Base-by-base conservation (phyloP, 2,329 filamentous ascomycete species). In the Sclerotinia spermophila region DNA sequence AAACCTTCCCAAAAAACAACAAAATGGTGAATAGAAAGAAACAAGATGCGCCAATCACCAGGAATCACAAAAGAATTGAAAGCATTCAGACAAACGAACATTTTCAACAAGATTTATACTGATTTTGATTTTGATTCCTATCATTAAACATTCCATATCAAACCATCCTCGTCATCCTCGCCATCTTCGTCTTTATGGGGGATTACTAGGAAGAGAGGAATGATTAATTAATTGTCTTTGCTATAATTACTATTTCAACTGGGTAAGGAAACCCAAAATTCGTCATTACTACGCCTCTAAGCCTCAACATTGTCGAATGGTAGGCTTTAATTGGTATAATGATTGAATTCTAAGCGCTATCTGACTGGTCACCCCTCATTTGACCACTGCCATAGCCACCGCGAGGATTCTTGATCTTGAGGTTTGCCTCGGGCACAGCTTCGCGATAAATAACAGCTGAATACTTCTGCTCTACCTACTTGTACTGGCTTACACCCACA, bases 281-380 rank as follows among this genome's bases (percentile, higher is more conserved):
- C 45, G 45, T 66, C 62, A 53, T 66, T 8, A 53, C 62, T 66
- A 35, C 62, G 62, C 62, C 62, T 53, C 62, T 66, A 35, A 45
- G 45, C 45, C 62, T 40, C 33, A 40, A 65, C 17, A 24, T 51
- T 27, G 33, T 51, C 45, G 40, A 53, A 19, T 27, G 45, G 45
- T n/a, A 53, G 15, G 44, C 44, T 64, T 58, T 64, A 13, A 53
- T 53, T 53, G 27, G n/a, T 59, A n/a, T 48, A 3, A 48, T 64
- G 42, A 38, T 11, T 27, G 48, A 30, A 27, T 53, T 48, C 33
- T 38, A 65, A 51, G 61, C 62, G 33, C 45, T 53, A 65, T 51
- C 4, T 53, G 33, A 53, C 62, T 66, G 62, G 45, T 5, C 62
- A 53, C n/a, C 24, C 45, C 62, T 66, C 62, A 53, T 53, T 66